Conservation (phyloP, 257 asterid species). For the Avicennia marina region DNA sequence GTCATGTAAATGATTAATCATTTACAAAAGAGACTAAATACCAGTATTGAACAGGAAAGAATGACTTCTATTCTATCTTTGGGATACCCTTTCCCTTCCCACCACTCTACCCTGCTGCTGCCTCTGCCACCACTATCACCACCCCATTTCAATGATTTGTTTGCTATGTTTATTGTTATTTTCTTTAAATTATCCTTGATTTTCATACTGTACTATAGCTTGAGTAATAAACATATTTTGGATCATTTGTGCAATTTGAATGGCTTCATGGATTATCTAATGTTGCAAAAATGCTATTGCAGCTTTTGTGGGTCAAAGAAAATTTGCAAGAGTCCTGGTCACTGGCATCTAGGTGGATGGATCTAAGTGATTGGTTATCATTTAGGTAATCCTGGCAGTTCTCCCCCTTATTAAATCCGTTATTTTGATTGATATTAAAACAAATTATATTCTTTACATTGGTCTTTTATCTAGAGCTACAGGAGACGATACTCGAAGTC, state of each 20-base stretch:
- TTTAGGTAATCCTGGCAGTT: conserved; percentile 48
- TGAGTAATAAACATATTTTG: neutral
- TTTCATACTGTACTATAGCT: neutral
- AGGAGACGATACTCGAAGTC: conserved; percentile 97
- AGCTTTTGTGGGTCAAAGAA: conserved; percentile 99
- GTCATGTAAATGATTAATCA: neutral
- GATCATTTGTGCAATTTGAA: neutral
- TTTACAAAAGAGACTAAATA: neutral
- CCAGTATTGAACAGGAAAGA: neutral
- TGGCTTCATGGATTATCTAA: conserved; percentile 16
- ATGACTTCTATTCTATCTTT: neutral
- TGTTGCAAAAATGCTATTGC: conserved; percentile 28
- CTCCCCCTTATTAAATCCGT: neutral
- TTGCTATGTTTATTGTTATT: no score
- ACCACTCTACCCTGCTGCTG: no score
- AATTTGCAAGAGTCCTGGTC: conserved; percentile 91
- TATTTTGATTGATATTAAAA: neutral
- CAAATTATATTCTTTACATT: conserved; percentile 1
- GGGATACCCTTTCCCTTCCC: neutral
- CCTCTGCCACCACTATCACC: no score
- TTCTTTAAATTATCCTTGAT: conserved; percentile 9
- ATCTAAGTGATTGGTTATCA: conserved; percentile 96
- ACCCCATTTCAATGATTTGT: no score
- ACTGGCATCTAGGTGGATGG: conserved; percentile 94
- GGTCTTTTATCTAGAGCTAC: conserved; percentile 61